phyloP scores from a whole-genome alignment of 2,329 filamentous ascomycete species.

The Colletotrichum karsti region DNA sequence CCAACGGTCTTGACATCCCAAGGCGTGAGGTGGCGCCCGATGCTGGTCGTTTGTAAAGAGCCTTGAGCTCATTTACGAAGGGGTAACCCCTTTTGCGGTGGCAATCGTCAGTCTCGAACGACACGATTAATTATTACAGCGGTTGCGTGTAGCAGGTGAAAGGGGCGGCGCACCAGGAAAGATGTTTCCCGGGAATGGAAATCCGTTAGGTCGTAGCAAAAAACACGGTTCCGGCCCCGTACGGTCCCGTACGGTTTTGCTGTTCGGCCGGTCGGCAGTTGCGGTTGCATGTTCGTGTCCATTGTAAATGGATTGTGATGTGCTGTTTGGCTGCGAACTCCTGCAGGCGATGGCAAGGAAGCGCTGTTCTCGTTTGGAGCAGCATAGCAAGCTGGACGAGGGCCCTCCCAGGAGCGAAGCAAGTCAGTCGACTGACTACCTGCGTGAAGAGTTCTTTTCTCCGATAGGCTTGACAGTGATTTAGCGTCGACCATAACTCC shows the following conservation, averaged over 20 bases:
- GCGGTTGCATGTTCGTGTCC: not conserved
- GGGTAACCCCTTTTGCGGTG: not conserved
- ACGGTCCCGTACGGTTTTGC: not conserved
- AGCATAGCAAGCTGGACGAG: not conserved
- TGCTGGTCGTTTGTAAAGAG: not conserved
- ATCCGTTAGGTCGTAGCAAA: too few relatives aligned
- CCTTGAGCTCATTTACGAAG: not conserved
- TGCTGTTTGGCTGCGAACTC: slow-evolving; percentile 21
- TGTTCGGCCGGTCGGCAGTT: slow-evolving; percentile 21
- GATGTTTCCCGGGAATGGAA: too few relatives aligned
- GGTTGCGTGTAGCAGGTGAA: not conserved
- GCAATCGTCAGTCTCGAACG: slow-evolving; percentile 8
- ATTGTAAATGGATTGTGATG: not conserved
- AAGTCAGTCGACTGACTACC: not conserved
- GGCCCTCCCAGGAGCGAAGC: not conserved
- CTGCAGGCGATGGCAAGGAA: slow-evolving; percentile 13
- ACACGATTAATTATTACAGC: not conserved
- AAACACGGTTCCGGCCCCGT: too few relatives aligned
- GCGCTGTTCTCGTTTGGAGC: not conserved
- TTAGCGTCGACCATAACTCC: not conserved
- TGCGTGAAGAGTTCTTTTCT: slow-evolving; percentile 1
- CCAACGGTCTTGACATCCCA: slow-evolving; percentile 10
- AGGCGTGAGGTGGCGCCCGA: not conserved
- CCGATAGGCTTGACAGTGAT: slow-evolving; percentile 19
- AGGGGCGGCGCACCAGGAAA: not conserved